Percentiles rank a stretch among this genome's conserved stretches.
phyloP scores from a whole-genome alignment of 2,329 filamentous ascomycete species.

The Paraconiothyrium brasiliense region DNA sequence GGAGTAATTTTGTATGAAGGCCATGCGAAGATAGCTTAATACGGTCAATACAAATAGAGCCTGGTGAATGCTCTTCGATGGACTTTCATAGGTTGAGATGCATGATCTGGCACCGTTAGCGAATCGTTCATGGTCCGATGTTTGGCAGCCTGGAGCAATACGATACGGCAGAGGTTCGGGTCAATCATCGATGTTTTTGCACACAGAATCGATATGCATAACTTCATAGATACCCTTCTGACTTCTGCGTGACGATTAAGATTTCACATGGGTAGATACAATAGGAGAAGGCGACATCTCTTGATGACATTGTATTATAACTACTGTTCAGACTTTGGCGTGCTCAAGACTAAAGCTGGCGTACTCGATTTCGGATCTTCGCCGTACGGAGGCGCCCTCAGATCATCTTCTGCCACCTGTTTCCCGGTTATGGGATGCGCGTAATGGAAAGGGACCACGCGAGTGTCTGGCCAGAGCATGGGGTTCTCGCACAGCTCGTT shows the following conservation, averaged over 20 bases:
- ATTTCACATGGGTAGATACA: not conserved
- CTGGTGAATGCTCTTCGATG: not conserved
- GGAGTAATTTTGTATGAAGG: constrained; percentile 10
- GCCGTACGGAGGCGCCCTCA: constrained; percentile 60
- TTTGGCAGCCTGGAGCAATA: too few species aligned
- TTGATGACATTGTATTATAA: constrained; percentile 12
- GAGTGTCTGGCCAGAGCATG: constrained; percentile 66
- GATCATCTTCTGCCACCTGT: constrained; percentile 56
- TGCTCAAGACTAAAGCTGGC: constrained; percentile 54
- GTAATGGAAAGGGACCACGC: constrained; percentile 65
- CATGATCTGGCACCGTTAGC: too few species aligned
- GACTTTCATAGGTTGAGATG: too few species aligned
- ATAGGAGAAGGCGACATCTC: not conserved
- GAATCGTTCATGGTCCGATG: too few species aligned
- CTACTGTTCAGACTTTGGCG: constrained; percentile 33
- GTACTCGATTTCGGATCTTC: constrained; percentile 52
- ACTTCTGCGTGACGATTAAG: too few species aligned
- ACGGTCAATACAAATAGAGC: not conserved
- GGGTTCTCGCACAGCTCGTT: constrained; percentile 64
- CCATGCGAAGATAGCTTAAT: not conserved
- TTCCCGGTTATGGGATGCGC: constrained; percentile 61
- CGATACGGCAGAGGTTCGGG: too few species aligned
- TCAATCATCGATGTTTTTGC: too few species aligned
- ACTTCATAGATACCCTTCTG: too few species aligned
- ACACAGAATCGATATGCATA: too few species aligned